Conservation (phyloP, 2,329 filamentous ascomycete genomes). For the Phaeoacremonium minimum region DNA sequence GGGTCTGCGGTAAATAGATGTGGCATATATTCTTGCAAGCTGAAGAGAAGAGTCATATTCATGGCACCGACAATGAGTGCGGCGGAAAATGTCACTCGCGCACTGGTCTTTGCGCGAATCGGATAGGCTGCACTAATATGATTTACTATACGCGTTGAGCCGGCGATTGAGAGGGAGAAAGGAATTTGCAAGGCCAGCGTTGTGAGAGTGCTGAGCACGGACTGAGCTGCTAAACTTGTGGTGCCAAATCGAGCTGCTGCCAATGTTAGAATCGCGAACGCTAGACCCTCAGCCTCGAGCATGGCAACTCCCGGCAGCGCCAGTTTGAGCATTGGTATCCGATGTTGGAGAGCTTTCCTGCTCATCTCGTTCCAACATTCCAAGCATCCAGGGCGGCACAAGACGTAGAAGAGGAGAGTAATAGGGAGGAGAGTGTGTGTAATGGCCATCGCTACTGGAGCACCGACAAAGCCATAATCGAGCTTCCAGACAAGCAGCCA, state of each 20-base stretch:
- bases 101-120: not conserved
- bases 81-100: not conserved
- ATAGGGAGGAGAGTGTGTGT: not conserved
- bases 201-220: not conserved
- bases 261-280: constrained; percentile 65
- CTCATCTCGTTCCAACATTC: not conserved
- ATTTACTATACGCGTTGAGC: not conserved
- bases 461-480: constrained; percentile 11
- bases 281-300: constrained; percentile 66
- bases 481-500: constrained; percentile 75
- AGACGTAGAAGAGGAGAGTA: not conserved
- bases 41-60: not conserved
- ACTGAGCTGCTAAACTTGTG: not conserved
- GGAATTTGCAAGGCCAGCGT: not conserved
- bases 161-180: not conserved
- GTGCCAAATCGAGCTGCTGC: constrained; percentile 43
- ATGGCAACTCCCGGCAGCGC: constrained; percentile 65
- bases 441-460: not conserved
- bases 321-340: constrained; percentile 56
- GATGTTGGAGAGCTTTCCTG: not conserved
- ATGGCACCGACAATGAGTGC: not conserved
- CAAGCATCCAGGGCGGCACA: not conserved
- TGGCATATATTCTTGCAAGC: not conserved
- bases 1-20: not conserved
- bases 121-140: not conserved